A percentile compares a stretch with the other conserved stretches of the same genome.
These are phyloP conservation scores for Solanum chilense DNA, from an alignment of 257 asterid genomes.

Conservation along the genomic window DNA sequence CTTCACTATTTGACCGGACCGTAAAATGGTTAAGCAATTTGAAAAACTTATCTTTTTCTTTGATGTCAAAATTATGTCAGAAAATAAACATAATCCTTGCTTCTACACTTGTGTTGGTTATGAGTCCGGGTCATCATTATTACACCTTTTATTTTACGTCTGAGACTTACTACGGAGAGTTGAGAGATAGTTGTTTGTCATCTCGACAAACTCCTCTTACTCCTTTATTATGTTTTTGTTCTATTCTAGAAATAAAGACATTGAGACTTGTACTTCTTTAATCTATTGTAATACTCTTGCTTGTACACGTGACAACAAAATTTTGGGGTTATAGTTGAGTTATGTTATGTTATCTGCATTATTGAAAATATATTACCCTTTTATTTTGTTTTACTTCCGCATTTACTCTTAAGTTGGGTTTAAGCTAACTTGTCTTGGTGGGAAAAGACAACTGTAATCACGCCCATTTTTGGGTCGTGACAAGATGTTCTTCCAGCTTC, in stretches of 20 bases:
- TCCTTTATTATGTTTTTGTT: background rate
- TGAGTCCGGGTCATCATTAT: background rate
- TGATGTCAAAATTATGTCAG: background rate
- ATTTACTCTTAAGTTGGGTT: background rate
- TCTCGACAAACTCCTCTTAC: background rate
- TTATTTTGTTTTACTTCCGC: background rate
- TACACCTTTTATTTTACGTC: background rate
- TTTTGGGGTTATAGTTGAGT: background rate
- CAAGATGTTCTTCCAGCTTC: background rate
- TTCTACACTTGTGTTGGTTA: background rate
- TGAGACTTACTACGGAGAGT: background rate
- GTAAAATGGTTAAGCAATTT: background rate
- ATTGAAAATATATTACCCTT: background rate
- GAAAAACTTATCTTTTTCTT: background rate
- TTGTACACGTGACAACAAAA: background rate
- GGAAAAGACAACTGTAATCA: background rate
- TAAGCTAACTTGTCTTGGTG: background rate
- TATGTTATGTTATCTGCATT: background rate
- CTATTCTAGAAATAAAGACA: background rate
- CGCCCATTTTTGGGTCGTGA: background rate
- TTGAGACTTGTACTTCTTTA: background rate
- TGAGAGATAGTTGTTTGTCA: background rate
- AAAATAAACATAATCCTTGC: background rate
- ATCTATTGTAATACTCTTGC: background rate
- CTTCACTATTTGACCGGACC: background rate